Base-by-base conservation (phyloP, 352 stramenopile species). In the Globisporangium cederbergense region DNA sequence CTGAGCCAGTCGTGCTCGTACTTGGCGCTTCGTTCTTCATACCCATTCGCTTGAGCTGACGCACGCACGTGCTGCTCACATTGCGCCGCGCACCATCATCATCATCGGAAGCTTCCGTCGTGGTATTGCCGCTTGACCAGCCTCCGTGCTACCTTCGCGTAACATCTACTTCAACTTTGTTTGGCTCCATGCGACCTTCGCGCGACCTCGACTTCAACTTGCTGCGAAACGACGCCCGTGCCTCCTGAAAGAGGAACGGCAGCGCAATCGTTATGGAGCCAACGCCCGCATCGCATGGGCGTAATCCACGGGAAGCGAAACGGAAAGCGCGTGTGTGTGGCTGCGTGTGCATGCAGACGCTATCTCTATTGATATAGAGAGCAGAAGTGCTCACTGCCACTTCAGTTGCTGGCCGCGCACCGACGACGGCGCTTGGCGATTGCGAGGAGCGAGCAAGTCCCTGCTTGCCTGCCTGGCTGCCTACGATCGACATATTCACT, bases 181-280 rank as follows among this genome's bases (percentile, higher is more conserved):
- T 16, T 2, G 47, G 16, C 25, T 43, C 71, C 46, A 8, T 55
- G 65, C 71, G 64, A 84, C 75, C 55, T 83, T 83, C 75, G 67
- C 32, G 62, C 65, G 45, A 79, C 73, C 56, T 61, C 38, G 60
- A 58, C 59, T 72, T 72, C 70, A 74, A 75, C 65, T 67, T 56
- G 14, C 2, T 13, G 52, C 22, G 68, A 74, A 81, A 66, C 56
- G 56, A 53, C 56, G 25, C 56, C 28, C 14, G 25, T 28, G 14
- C 16, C 25, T 25, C 13, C 50, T 25, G 7, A 40, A 55, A 38
- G 18, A 38, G 18, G 9, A 34, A 34, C 13, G 28, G 10, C 1
- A 36, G 28, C 50, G 18, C 14, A 56, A 36, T 56, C 28, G 4
- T 6, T 36, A 56, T 40, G 18, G 14, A 25, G 14, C 47, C 47